A percentile compares a stretch with the other conserved stretches of the same genome.
Conservation (phyloP, 257 asterid genomes). For the Echites panduratus region DNA sequence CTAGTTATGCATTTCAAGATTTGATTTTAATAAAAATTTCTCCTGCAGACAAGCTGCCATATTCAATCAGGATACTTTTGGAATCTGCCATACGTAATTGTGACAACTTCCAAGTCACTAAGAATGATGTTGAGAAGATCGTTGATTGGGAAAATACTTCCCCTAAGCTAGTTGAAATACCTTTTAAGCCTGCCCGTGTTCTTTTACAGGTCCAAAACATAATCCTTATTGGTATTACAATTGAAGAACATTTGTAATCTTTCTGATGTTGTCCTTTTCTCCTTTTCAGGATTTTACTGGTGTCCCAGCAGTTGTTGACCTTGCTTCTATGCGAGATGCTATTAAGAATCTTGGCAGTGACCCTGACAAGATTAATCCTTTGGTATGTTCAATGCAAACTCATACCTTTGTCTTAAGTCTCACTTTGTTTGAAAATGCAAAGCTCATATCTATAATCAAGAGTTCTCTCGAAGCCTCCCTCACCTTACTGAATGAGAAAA, state of each 20-base stretch:
- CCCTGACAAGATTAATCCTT: constrained; percentile 81
- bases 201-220: constrained; percentile 59
- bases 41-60: constrained; percentile 69
- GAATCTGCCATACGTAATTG: constrained; percentile 86
- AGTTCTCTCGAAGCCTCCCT: too few relatives aligned
- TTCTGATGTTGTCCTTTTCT: constrained; percentile 3
- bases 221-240: background rate
- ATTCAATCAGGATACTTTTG: constrained; percentile 60
- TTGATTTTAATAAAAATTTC: background rate
- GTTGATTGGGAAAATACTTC: constrained; percentile 81
- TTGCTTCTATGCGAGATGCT: constrained; percentile 93
- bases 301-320: constrained; percentile 95
- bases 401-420: too few relatives aligned
- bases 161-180: constrained; percentile 82
- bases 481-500: too few relatives aligned
- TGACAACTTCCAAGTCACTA: constrained; percentile 80
- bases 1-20: background rate
- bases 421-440: too few relatives aligned
- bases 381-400: constrained; percentile 46
- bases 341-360: constrained; percentile 70
- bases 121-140: constrained; percentile 81
- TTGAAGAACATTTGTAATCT: background rate
- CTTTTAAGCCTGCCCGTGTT: constrained; percentile 94
- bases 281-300: constrained; percentile 80
- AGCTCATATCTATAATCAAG: too few relatives aligned